Conservation (phyloP, 192 early-diverging fungal genomes). For the Coemansia umbellata region DNA sequence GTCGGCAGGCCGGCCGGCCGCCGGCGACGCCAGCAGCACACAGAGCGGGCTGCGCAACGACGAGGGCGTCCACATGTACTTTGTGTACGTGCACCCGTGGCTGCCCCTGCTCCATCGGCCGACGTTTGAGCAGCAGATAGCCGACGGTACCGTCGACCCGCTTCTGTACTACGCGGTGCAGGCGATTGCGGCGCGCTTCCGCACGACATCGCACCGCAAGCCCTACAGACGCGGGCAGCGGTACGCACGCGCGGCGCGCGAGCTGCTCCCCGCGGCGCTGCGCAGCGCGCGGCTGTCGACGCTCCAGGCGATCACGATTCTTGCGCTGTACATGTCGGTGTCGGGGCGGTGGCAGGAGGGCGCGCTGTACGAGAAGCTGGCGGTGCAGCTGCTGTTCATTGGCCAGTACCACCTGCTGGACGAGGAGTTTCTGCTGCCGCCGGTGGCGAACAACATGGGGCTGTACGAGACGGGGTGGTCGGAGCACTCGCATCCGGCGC, state of each 20-base stretch:
- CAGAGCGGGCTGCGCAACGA: conserved; percentile 1
- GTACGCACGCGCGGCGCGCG: conserved; percentile 22
- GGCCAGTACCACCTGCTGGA: conserved; percentile 49
- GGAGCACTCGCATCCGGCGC: conserved; percentile 37
- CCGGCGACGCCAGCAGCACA: background rate
- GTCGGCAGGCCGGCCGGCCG: background rate
- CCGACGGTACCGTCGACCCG: conserved; percentile 26
- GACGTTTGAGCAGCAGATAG: conserved; percentile 40
- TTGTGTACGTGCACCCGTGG: conserved; percentile 49
- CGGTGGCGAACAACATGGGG: conserved; percentile 41
- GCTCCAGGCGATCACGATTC: conserved; percentile 31
- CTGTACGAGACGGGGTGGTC: conserved; percentile 45
- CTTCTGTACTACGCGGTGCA: conserved; percentile 42
- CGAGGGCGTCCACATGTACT: conserved; percentile 30
- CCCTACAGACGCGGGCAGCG: conserved; percentile 30
- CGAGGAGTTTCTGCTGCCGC: conserved; percentile 48
- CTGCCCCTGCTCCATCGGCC: conserved; percentile 45
- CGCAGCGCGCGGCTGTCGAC: conserved; percentile 17
- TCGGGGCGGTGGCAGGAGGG: conserved; percentile 47
- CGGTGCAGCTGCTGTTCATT: conserved; percentile 44
- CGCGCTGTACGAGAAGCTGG: conserved; percentile 41
- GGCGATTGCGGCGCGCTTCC: conserved; percentile 31
- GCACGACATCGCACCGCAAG: background rate
- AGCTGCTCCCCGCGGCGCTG: conserved; percentile 19
- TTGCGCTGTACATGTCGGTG: conserved; percentile 43